Evolutionary conservation across 768 basidiomycete genomes (phyloP).

Genomic region (Punctularia strigosozonata): DNA sequence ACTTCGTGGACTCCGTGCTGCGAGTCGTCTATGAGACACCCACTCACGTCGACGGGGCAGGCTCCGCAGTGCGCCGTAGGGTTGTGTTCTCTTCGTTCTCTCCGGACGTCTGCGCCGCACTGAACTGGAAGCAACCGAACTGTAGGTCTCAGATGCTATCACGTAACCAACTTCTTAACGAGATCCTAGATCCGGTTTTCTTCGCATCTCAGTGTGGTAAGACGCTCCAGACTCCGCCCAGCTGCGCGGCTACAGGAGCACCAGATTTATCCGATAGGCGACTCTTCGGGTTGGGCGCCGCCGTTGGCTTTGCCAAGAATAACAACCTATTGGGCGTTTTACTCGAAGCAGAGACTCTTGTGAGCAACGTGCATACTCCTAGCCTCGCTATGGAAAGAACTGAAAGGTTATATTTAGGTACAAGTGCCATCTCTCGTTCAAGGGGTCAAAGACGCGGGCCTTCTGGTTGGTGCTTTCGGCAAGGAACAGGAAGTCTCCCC

Average conservation of each 20-base stretch:
- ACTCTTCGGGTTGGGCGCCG: slow-evolving; percentile 68
- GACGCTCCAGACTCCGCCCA: slow-evolving; percentile 24
- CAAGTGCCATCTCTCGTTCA: slow-evolving; percentile 86
- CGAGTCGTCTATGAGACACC: slow-evolving; percentile 69
- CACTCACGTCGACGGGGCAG: slow-evolving; percentile 33
- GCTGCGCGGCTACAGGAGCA: slow-evolving; percentile 24
- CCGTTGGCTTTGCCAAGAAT: slow-evolving; percentile 84
- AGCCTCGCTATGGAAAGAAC: not conserved
- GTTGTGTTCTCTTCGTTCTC: slow-evolving; percentile 91
- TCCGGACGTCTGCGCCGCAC: slow-evolving; percentile 76
- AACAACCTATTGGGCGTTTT: slow-evolving; percentile 93
- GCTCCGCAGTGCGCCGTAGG: slow-evolving; percentile 56
- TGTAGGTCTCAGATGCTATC: slow-evolving; percentile 40
- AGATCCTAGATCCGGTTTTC: slow-evolving; percentile 77
- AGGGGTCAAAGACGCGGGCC: slow-evolving; percentile 78
- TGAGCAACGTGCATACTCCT: slow-evolving; percentile 26
- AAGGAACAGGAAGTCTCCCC: too few relatives aligned
- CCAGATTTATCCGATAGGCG: slow-evolving; percentile 36
- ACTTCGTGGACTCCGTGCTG: slow-evolving; percentile 75
- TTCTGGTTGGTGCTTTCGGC: slow-evolving; percentile 83
- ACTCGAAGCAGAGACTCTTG: slow-evolving; percentile 78
- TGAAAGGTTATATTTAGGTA: slow-evolving; percentile 32
- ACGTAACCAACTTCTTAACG: not conserved
- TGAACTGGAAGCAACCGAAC: slow-evolving; percentile 99
- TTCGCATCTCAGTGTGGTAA: slow-evolving; percentile 84